A percentile compares a stretch with the other conserved stretches of the same genome.
These are phyloP conservation scores for Fomitopsis palustris DNA, from an alignment of 1,284 basidiomycete genomes.

Conservation along the genomic window DNA sequence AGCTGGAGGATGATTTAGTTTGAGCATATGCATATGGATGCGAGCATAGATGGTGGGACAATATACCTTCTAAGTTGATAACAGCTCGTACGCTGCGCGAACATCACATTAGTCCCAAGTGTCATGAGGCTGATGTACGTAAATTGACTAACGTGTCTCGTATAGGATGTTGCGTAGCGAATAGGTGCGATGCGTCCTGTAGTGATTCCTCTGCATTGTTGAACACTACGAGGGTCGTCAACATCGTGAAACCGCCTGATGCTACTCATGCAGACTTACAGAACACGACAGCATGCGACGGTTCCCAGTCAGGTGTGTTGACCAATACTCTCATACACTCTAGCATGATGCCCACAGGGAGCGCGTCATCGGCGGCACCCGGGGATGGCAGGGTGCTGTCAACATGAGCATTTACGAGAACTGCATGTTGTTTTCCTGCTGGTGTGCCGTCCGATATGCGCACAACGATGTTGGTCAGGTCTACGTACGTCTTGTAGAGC, in stretches of 20 bases:
- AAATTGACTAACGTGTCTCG: constrained; percentile 55
- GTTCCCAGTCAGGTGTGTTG: constrained; percentile 68
- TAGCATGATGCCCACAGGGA: constrained; percentile 89
- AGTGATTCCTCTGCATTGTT: constrained; percentile 93
- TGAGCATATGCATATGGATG: neutral
- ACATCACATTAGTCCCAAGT: neutral
- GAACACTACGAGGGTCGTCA: constrained; percentile 62
- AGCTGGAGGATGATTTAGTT: constrained; percentile 46
- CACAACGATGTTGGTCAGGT: constrained; percentile 87
- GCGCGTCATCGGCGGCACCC: constrained; percentile 87
- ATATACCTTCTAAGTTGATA: constrained; percentile 85
- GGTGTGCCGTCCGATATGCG: constrained; percentile 82
- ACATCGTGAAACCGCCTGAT: neutral
- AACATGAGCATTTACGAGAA: constrained; percentile 89
- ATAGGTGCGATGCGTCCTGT: constrained; percentile 95
- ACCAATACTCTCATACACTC: constrained; percentile 84
- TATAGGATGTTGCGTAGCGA: constrained; percentile 81
- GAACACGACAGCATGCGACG: constrained; percentile 83
- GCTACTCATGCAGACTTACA: constrained; percentile 44
- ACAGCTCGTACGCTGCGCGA: constrained; percentile 74
- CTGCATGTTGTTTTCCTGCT: constrained; percentile 73
- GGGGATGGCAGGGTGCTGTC: constrained; percentile 81
- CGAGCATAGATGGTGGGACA: neutral
- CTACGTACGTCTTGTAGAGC: constrained; percentile 89
- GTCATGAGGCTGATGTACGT: no score